A percentile compares a stretch with the other conserved stretches of the same genome.
These are phyloP conservation scores for Suhomyces chickasaworum DNA, from an alignment of 1,139 yeast species.

Conservation along the genomic window DNA sequence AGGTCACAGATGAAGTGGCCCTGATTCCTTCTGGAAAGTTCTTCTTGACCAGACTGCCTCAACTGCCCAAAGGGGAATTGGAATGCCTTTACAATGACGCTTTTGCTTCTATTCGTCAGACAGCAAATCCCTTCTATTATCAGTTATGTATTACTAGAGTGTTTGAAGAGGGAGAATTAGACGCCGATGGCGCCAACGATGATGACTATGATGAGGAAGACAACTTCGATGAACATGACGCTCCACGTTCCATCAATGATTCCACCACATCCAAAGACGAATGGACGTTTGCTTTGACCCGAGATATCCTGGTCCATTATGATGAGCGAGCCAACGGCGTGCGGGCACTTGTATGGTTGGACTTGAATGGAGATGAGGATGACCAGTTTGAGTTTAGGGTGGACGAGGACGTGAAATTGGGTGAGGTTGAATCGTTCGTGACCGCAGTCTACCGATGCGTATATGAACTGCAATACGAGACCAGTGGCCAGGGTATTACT, in stretches of 20 bases:
- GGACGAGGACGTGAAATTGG: conserved; percentile 57
- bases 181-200: conserved; percentile 31
- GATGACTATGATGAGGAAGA: conserved; percentile 62
- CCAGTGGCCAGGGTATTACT: conserved; percentile 50
- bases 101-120: conserved; percentile 67
- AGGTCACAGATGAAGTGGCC: conserved; percentile 66
- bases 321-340: conserved; percentile 34
- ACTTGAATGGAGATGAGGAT: conserved; percentile 82
- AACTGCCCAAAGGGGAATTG: conserved; percentile 81
- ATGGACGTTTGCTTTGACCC: conserved; percentile 67
- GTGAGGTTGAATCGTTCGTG: conserved; percentile 67
- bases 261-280: conserved; percentile 56
- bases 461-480: conserved; percentile 73
- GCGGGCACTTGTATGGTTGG: conserved; percentile 73
- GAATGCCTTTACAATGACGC: conserved; percentile 85
- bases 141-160: conserved; percentile 74
- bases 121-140: conserved; percentile 65
- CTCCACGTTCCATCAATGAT: conserved; percentile 28
- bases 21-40: conserved; percentile 81
- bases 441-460: conserved; percentile 65
- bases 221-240: conserved; percentile 47
- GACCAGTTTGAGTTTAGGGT: conserved; percentile 79
- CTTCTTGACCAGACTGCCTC: conserved; percentile 69
- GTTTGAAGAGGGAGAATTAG: conserved; percentile 64
- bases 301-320: conserved; percentile 55